These are phyloP conservation scores for Saturnispora quitensis DNA, from an alignment of 805 yeast species.

Conservation along the genomic window DNA sequence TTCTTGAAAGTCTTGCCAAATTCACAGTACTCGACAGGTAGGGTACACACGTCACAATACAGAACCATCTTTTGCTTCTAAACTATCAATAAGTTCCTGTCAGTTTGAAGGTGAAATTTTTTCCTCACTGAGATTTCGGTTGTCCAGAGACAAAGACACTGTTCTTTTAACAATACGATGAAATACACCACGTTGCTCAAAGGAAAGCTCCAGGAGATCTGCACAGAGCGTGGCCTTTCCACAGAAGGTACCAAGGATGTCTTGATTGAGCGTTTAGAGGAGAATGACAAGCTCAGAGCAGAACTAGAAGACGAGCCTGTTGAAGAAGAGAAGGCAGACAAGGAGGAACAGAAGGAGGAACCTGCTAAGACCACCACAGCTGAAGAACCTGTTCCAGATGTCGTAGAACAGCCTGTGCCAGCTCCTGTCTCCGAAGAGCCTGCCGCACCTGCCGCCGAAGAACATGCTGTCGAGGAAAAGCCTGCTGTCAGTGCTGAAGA, in stretches of 20 bases:
- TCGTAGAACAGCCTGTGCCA: constrained; percentile 13
- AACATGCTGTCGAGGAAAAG: constrained; percentile 12
- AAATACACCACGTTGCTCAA: constrained; percentile 62
- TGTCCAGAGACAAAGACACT: background rate
- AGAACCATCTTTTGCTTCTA: constrained; percentile 25
- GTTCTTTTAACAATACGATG: constrained; percentile 1
- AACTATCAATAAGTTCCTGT: background rate
- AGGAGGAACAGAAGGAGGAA: constrained; percentile 2
- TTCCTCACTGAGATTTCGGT: background rate
- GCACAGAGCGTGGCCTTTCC: constrained; percentile 60
- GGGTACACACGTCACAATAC: constrained; percentile 74
- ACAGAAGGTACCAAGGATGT: constrained; percentile 77
- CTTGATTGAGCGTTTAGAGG: constrained; percentile 54
- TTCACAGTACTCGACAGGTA: constrained; percentile 91
- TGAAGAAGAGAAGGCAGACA: constrained; percentile 14
- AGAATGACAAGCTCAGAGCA: constrained; percentile 37
- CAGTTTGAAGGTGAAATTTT: background rate
- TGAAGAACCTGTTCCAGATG: background rate
- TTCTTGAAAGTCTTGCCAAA: constrained; percentile 74
- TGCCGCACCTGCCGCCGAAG: constrained; percentile 11
- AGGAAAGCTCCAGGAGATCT: constrained; percentile 70
- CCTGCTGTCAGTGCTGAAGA: constrained; percentile 25
- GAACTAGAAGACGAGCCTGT: constrained; percentile 19
- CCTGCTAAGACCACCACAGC: background rate
- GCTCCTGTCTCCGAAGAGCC: background rate